phyloP scores from a whole-genome alignment of 2,329 filamentous ascomycete genomes.

The Hymenotorrendiella dingleyae region DNA sequence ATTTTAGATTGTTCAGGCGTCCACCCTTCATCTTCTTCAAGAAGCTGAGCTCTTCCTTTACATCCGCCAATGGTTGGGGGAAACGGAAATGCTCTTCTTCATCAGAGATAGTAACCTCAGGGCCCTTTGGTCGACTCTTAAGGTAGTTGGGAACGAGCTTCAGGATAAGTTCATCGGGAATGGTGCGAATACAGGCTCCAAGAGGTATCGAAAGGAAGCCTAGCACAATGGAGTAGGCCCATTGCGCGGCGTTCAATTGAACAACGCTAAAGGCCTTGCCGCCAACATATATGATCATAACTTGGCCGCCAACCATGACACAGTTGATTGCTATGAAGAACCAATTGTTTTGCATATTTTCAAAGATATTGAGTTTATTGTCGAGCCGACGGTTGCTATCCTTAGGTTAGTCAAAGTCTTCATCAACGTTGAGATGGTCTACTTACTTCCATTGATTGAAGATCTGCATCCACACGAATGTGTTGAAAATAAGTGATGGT shows the following conservation, averaged over 20 bases:
- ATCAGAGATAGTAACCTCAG: constrained; percentile 53
- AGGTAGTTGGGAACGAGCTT: constrained; percentile 27
- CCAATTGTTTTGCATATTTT: constrained; percentile 75
- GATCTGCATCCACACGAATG: constrained; percentile 99
- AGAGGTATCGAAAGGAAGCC: constrained; percentile 81
- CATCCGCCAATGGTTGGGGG: constrained; percentile 66
- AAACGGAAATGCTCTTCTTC: constrained; percentile 61
- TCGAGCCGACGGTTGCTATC: constrained; percentile 80
- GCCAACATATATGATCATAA: constrained; percentile 85
- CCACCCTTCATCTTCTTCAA: constrained; percentile 76
- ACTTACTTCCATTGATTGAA: constrained; percentile 95
- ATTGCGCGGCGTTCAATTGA: constrained; percentile 65
- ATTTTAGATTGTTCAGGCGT: constrained; percentile 74
- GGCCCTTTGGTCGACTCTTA: constrained; percentile 25
- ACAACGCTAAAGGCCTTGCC: constrained; percentile 65
- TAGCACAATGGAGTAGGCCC: constrained; percentile 81
- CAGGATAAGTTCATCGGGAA: constrained; percentile 58
- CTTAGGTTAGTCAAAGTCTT: constrained; percentile 20
- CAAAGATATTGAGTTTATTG: constrained; percentile 93
- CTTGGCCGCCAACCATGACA: constrained; percentile 83
- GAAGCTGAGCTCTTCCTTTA: constrained; percentile 75
- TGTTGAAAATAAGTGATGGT: constrained; percentile 88
- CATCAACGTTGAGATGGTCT: constrained; percentile 14
- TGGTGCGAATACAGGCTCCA: constrained; percentile 71
- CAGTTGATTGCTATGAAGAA: constrained; percentile 84